Conservation (phyloP, 2,329 filamentous ascomycete genomes). For the Tolypocladium amazonense region DNA sequence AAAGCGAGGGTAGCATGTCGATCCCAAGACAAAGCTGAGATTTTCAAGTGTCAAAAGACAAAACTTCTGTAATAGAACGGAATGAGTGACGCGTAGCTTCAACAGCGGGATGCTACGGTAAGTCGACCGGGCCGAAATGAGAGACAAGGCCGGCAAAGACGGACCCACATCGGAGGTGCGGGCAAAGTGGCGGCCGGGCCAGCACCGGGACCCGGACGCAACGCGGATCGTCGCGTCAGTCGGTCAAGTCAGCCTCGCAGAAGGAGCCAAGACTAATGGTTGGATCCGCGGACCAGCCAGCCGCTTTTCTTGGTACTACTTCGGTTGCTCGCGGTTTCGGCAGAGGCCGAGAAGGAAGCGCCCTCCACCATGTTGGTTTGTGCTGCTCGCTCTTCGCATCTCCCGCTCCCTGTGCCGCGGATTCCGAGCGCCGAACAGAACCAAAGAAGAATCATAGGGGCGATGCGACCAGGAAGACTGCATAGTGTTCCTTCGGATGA, state of each 20-base stretch:
- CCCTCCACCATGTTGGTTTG: background rate
- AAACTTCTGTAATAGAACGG: too few relatives aligned
- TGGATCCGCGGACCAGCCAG: background rate
- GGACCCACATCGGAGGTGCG: background rate
- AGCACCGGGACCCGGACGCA: background rate
- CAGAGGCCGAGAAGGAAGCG: background rate
- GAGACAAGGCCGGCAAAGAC: background rate
- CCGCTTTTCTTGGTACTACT: background rate
- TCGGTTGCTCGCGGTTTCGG: background rate
- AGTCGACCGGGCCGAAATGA: background rate
- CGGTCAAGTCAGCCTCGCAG: background rate
- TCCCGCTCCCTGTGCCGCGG: too few relatives aligned
- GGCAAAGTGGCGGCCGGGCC: background rate
- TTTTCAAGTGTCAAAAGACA: too few relatives aligned
- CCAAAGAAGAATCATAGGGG: too few relatives aligned
- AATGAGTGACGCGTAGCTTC: background rate
- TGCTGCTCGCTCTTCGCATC: background rate
- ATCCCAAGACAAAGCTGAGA: too few relatives aligned
- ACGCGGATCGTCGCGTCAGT: background rate
- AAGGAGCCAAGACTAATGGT: background rate
- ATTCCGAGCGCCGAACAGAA: background rate
- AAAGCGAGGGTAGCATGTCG: too few relatives aligned
- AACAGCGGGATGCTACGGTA: background rate
- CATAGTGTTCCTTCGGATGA: background rate
- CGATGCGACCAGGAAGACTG: background rate